These are phyloP conservation scores for Mesembryanthemum crystallinum DNA, from an alignment of 148 eudicot species.

Conservation along the genomic window DNA sequence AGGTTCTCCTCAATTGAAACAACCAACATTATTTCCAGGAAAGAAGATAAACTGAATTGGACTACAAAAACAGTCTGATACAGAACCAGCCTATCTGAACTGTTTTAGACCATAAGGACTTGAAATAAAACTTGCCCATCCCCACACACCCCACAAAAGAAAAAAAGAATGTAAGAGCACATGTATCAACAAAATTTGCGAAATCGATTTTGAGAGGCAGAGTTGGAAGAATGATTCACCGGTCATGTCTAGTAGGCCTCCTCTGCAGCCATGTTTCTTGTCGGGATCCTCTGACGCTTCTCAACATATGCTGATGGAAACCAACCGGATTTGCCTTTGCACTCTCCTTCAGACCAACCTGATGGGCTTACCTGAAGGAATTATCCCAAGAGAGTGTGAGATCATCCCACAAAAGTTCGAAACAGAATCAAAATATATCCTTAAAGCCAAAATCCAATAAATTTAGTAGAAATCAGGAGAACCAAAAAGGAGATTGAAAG, in stretches of 20 bases:
- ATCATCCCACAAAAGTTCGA: background rate
- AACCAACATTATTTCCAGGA: too few species aligned
- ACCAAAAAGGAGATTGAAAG: background rate
- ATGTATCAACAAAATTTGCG: too few species aligned
- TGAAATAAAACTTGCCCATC: too few species aligned
- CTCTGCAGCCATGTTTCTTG: slow-evolving; percentile 46
- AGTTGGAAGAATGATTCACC: background rate
- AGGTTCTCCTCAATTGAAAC: too few species aligned
- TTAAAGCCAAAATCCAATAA: background rate
- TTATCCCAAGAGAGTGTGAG: slow-evolving; percentile 8
- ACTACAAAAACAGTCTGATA: too few species aligned
- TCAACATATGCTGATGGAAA: slow-evolving; percentile 83
- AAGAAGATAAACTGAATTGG: too few species aligned
- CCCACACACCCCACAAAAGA: too few species aligned
- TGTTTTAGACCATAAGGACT: too few species aligned
- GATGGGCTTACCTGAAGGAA: slow-evolving; percentile 58
- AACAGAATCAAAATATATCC: background rate
- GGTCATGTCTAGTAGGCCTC: slow-evolving; percentile 48
- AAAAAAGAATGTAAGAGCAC: too few species aligned
- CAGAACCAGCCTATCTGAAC: too few species aligned
- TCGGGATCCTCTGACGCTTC: slow-evolving; percentile 71
- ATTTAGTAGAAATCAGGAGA: background rate
- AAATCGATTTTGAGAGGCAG: background rate
- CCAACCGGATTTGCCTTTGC: slow-evolving; percentile 93
- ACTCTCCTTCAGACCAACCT: slow-evolving; percentile 98